Evolutionary conservation across 176 grass and related monocot species (phyloP).

Genomic region (Musa itinerans): DNA sequence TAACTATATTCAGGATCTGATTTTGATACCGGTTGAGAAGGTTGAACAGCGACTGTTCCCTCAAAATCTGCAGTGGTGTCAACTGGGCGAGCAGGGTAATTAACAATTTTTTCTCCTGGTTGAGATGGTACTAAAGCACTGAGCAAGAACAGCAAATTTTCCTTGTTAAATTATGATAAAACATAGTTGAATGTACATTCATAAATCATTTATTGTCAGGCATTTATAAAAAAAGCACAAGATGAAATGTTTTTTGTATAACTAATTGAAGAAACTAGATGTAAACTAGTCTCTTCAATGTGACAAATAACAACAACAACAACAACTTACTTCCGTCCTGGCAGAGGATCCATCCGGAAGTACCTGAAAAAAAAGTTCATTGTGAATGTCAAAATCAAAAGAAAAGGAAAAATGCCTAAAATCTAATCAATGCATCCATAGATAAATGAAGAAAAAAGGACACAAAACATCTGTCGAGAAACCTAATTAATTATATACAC

Average conservation of each 20-base stretch:
- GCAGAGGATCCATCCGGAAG: slow-evolving; percentile 90
- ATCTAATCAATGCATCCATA: not conserved
- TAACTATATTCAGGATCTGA: not conserved
- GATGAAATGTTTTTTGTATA: not conserved
- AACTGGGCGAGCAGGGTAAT: slow-evolving; percentile 85
- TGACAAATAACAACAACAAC: not conserved
- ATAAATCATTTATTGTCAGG: not conserved
- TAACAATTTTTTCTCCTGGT: slow-evolving; percentile 70
- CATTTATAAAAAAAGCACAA: not conserved
- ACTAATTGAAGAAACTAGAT: not conserved
- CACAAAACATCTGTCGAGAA: too few species aligned
- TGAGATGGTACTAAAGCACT: slow-evolving; percentile 77
- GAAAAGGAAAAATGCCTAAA: not conserved
- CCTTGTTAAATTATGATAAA: not conserved
- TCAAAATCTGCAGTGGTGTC: slow-evolving; percentile 93
- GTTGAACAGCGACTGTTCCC: slow-evolving; percentile 87
- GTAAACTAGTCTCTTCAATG: not conserved
- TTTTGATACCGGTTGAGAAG: slow-evolving; percentile 68
- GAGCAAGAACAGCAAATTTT: slow-evolving; percentile 30
- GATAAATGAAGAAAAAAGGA: too few species aligned
- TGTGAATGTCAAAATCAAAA: not conserved
- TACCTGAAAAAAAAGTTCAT: slow-evolving; percentile 41
- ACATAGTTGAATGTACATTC: too few species aligned
- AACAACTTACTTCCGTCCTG: slow-evolving; percentile 88
- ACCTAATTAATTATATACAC: too few species aligned